Evolutionary conservation across 345 rosid genomes (phyloP), one percentile per base, ranked within the genome.

Genomic region (Viola odorata): DNA sequence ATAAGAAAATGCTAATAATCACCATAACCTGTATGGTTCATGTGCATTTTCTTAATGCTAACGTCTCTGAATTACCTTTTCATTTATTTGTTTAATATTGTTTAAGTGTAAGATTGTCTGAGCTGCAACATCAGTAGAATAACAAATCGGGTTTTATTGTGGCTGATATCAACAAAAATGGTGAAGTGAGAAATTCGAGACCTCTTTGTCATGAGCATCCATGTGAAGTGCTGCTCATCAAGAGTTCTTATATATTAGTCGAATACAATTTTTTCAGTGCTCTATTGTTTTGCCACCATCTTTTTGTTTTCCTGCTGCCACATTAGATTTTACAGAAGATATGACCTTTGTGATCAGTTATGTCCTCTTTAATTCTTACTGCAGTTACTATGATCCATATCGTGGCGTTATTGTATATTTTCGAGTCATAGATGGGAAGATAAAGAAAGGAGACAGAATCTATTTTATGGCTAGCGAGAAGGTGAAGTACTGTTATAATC

Each of bases 331-430:
- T 16, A 32, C 6, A 32, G 23, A 42, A 55, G 61, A 38, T 37
- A 14, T 37, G 51, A 41, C 50, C 16, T 50, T 39, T 17, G 32
- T 45, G 13, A 23, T 17, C 44, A 36, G 5, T 49, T 37, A 17
- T 17, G 11, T 12, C 57, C 39, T 32, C 11, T 60, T 62, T 17
- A 60, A 60, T 63, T 42, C 70, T 61, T 61, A 23, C 39, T 67
- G 71, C 91, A 92, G 97, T 76, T 92, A 92, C 69, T 92, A 92
- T 62, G 99, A 94, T 86, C 89, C 96, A 55, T 94, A 94, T 68
- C 96, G 99, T 10, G 99, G 99, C 73, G 99, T 94, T 63, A 81
- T 94, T 65, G 99, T 86, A 52, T 94, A 94, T 78, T 89, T 89
- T 68, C 91, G 99, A 76, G 90, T 89, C 41, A 75, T 87, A 66